Base-by-base conservation (phyloP, 129 eudicot genomes). In the Smallanthus sonchifolius region DNA sequence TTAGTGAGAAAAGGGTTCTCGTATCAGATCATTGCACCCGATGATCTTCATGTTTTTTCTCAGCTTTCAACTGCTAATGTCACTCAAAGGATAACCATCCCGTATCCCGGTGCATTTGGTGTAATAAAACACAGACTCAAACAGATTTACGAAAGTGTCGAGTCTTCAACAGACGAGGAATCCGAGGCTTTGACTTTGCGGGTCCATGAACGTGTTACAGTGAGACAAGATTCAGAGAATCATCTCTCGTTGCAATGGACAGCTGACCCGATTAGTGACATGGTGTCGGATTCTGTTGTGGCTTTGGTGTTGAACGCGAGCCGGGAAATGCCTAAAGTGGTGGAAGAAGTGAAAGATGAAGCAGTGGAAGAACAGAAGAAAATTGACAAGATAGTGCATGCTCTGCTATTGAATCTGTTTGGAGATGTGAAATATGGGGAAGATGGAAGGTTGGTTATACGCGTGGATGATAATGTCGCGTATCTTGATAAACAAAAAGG, bases 281-380 rank as follows among this genome's bases (percentile, higher is more conserved):
- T 94, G 98, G 98, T 94, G 34, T 88, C 98, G 7, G 98, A 94
- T 67, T 94, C 98, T 5, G 73, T 90, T 34, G 91, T 94, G 86
- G 98, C 98, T n/a, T 55, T 94, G 67, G 93, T 94, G 72, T 73
- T 94, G 66, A 94, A 94, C 61, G 95, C 90, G 10, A 77, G 96
- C 54, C 51, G 96, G 65, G 98, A 94, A 60, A 84, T 94, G 92
- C 93, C 96, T 3, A 88, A 88, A 83, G 87, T 88, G 76, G 92
- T 88, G 55, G 87, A 61, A 4, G 98, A 86, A 30, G 77, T 15
- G 54, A 61, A 55, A 59, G 87, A 81, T 38, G 97, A 88, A 56
- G 97, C 67, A 15, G 96, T 90, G 52, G 88, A 83, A 36, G 80
- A 61, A 61, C 24, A 75, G 70, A 88, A 83, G 86, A 94, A 94